These are phyloP conservation scores for Salix suchowensis DNA, from an alignment of 345 rosid genomes.

Conservation along the genomic window DNA sequence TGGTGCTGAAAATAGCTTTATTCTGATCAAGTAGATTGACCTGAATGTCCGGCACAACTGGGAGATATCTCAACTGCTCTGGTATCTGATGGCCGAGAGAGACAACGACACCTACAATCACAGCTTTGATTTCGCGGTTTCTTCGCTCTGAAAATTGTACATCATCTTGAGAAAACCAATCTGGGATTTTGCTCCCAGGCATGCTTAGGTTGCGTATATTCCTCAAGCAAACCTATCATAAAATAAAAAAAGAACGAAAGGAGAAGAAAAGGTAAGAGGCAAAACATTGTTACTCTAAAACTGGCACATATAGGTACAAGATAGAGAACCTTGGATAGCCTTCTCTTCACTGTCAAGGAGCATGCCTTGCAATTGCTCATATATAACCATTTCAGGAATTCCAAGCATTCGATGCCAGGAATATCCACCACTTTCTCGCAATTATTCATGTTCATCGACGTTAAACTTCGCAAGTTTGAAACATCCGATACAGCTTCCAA, in stretches of 20 bases:
- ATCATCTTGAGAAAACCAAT: constrained; percentile 44
- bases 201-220: constrained; percentile 39
- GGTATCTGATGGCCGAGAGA: constrained; percentile 28
- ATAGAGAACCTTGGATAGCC: constrained; percentile 41
- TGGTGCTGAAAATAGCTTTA: neutral
- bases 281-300: neutral
- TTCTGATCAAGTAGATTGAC: constrained; percentile 33
- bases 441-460: constrained; percentile 31
- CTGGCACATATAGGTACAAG: neutral
- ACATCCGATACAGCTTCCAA: constrained; percentile 31
- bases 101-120: constrained; percentile 47
- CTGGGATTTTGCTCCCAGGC: constrained; percentile 55
- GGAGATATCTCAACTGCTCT: constrained; percentile 28
- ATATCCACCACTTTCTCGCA: constrained; percentile 40
- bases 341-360: constrained; percentile 25
- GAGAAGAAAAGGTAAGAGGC: neutral
- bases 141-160: constrained; percentile 30
- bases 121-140: constrained; percentile 37
- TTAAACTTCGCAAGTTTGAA: constrained; percentile 26
- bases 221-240: constrained; percentile 43
- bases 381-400: constrained; percentile 33
- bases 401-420: constrained; percentile 42
- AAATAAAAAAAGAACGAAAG: neutral
- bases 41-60: constrained; percentile 34
- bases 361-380: constrained; percentile 39